Percentiles rank a stretch among this genome's conserved stretches.
phyloP scores from a whole-genome alignment of 2,329 filamentous ascomycete species.

The Calonectria pteridis region DNA sequence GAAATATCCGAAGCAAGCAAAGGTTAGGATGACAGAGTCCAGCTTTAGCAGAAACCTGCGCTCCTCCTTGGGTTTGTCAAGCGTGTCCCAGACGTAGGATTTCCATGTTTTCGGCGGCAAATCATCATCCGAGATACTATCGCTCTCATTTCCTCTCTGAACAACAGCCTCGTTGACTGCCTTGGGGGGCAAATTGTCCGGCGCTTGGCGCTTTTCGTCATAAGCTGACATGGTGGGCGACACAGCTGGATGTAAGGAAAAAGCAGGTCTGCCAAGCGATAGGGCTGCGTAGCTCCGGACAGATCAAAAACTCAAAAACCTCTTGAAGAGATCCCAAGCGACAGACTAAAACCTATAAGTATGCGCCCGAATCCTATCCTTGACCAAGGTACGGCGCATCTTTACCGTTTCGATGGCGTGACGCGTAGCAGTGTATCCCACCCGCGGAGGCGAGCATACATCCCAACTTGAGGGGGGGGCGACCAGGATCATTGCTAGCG shows the following conservation, averaged over 20 bases:
- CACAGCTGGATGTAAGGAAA: background rate
- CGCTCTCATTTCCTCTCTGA: constrained; percentile 16
- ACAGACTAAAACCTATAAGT: background rate
- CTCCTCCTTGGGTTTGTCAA: constrained; percentile 57
- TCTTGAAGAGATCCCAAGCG: background rate
- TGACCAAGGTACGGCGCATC: constrained; percentile 6
- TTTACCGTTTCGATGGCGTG: constrained; percentile 23
- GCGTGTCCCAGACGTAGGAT: constrained; percentile 63
- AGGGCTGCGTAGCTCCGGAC: background rate
- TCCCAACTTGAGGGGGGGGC: background rate
- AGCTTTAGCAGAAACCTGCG: constrained; percentile 57
- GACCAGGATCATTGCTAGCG: background rate
- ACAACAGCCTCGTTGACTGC: constrained; percentile 17
- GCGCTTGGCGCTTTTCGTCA: constrained; percentile 7
- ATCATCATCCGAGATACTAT: constrained; percentile 37
- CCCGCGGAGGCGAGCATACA: background rate
- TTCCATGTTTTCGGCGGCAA: constrained; percentile 56
- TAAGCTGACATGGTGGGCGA: constrained; percentile 18
- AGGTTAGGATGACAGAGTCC: constrained; percentile 54
- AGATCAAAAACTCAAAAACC: background rate
- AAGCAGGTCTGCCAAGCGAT: background rate
- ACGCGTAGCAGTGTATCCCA: constrained; percentile 16
- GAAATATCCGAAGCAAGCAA: constrained; percentile 53
- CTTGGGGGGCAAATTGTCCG: constrained; percentile 25
- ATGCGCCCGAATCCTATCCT: background rate